A percentile compares a stretch with the other conserved stretches of the same genome.
Conservation (phyloP, 352 stramenopile genomes). For the Globisporangium radiosum region DNA sequence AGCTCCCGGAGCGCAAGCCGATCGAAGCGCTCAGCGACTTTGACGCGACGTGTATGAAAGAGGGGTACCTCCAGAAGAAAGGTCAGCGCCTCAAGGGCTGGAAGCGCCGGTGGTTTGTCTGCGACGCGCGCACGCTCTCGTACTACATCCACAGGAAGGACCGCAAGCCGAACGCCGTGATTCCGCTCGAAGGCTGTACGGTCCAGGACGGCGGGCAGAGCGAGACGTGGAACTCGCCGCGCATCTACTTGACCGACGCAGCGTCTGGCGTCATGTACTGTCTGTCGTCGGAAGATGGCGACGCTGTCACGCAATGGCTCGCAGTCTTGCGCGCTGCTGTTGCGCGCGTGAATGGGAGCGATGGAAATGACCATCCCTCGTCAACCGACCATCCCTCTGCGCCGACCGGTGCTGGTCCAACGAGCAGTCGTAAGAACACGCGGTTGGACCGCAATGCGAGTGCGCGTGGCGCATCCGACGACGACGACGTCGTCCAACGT, state of each 20-base stretch:
- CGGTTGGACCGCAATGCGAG: too few relatives aligned
- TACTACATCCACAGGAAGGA: conserved; percentile 84
- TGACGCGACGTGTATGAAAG: conserved; percentile 67
- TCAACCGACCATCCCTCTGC: too few relatives aligned
- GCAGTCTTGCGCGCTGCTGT: conserved; percentile 53
- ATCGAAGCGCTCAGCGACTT: conserved; percentile 41
- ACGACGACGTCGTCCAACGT: not conserved
- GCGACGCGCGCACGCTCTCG: conserved; percentile 66
- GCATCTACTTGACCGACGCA: conserved; percentile 78
- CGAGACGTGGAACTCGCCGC: conserved; percentile 82
- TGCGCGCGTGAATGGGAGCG: conserved; percentile 14
- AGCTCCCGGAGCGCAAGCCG: conserved; percentile 57
- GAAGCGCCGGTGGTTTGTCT: conserved; percentile 85
- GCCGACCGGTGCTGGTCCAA: too few relatives aligned
- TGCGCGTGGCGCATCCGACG: not conserved
- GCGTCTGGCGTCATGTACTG: conserved; percentile 78
- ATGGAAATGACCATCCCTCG: too few relatives aligned
- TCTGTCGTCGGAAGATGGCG: conserved; percentile 62
- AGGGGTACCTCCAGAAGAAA: conserved; percentile 84
- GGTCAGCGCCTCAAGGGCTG: conserved; percentile 74
- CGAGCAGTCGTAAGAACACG: too few relatives aligned
- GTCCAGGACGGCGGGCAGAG: conserved; percentile 76
- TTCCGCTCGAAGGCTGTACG: conserved; percentile 70
- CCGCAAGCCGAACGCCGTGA: conserved; percentile 75
- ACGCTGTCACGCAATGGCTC: conserved; percentile 70